These are phyloP conservation scores for Penicillium flavigenum DNA, from an alignment of 495 filamentous ascomycete species.

Conservation along the genomic window DNA sequence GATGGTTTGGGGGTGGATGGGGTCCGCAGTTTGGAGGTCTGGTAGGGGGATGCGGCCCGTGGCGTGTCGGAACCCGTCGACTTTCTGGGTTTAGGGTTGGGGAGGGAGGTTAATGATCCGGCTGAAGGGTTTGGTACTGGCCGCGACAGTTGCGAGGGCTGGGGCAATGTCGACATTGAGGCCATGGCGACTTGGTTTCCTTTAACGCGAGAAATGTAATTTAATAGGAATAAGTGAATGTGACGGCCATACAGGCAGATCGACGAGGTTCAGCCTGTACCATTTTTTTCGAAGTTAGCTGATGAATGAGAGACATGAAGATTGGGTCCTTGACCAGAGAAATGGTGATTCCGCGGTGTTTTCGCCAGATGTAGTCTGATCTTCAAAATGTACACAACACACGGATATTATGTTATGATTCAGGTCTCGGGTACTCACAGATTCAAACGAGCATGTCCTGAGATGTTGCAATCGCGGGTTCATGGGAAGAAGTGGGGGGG, in stretches of 20 bases:
- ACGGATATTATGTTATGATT: background rate
- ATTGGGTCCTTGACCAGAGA: background rate
- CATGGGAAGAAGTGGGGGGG: background rate
- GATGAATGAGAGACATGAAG: background rate
- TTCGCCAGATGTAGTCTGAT: too few species aligned
- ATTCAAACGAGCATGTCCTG: constrained; percentile 18
- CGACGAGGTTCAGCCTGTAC: background rate
- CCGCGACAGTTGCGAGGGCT: constrained; percentile 59
- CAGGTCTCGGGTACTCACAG: constrained; percentile 24
- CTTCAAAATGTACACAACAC: too few species aligned
- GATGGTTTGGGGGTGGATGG: constrained; percentile 61
- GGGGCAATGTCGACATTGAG: constrained; percentile 59
- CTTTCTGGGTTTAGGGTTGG: constrained; percentile 68
- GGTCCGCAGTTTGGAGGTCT: constrained; percentile 58
- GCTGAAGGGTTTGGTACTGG: constrained; percentile 63
- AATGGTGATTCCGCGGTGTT: background rate
- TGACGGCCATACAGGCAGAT: constrained; percentile 19
- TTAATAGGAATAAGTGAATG: constrained; percentile 6
- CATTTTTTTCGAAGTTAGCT: constrained; percentile 1
- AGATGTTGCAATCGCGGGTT: constrained; percentile 21
- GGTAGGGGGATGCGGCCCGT: constrained; percentile 41
- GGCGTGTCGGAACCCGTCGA: constrained; percentile 53
- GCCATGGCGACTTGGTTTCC: constrained; percentile 44
- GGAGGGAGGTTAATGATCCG: constrained; percentile 65
- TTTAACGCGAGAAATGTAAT: constrained; percentile 14